Percentiles rank a stretch among this genome's conserved stretches.
phyloP scores from a whole-genome alignment of 1,139 yeast genomes.

The Saccharomycopsis hybrid region DNA sequence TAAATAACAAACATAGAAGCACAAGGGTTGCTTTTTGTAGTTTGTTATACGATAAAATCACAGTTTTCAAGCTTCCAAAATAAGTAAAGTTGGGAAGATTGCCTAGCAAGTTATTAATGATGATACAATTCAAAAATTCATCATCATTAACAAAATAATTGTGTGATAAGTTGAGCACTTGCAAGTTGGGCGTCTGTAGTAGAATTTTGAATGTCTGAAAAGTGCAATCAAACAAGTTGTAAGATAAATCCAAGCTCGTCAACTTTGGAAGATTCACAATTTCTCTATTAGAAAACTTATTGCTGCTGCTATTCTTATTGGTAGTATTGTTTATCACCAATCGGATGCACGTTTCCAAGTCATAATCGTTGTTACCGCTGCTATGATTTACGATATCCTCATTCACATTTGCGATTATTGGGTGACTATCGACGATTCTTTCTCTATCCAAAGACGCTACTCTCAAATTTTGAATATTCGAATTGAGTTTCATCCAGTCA shows the following conservation, averaged over 20 bases:
- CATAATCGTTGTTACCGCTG: background rate
- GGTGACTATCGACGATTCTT: slow-evolving; percentile 26
- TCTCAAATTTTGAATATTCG: slow-evolving; percentile 39
- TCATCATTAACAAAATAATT: slow-evolving; percentile 40
- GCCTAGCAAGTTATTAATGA: background rate
- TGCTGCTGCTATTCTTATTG: background rate
- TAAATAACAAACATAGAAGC: slow-evolving; percentile 35
- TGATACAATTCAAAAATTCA: background rate
- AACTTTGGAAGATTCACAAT: slow-evolving; percentile 28
- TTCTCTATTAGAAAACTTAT: background rate
- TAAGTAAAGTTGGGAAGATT: slow-evolving; percentile 2
- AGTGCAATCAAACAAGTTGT: slow-evolving; percentile 46
- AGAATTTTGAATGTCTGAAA: slow-evolving; percentile 36
- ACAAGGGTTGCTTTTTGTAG: slow-evolving; percentile 27
- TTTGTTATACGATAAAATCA: slow-evolving; percentile 36
- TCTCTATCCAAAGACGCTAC: slow-evolving; percentile 45
- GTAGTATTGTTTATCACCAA: background rate
- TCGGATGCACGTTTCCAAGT: background rate
- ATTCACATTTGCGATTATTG: background rate
- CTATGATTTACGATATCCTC: background rate
- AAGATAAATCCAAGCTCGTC: slow-evolving; percentile 51
- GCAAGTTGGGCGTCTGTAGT: slow-evolving; percentile 33
- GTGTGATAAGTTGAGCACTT: slow-evolving; percentile 53
- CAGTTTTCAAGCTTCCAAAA: slow-evolving; percentile 23
- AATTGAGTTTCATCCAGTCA: slow-evolving; percentile 41